A percentile compares a stretch with the other conserved stretches of the same genome.
phyloP scores from a whole-genome alignment of 192 early-diverging fungal genomes.

The Backusella tarrabulga region DNA sequence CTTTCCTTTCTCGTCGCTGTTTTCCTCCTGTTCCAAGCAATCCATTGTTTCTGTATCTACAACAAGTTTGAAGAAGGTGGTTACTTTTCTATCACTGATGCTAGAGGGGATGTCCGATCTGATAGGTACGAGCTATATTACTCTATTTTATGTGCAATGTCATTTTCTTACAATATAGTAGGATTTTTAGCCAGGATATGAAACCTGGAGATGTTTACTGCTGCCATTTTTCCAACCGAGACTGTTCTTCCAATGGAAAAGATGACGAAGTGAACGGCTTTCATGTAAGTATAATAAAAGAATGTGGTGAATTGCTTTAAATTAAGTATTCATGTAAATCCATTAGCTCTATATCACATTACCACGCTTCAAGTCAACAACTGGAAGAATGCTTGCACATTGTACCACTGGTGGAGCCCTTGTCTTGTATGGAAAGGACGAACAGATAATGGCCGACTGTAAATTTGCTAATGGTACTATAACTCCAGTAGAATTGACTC shows the following conservation, averaged over 20 bases:
- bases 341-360: neutral
- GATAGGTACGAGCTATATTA: neutral
- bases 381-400: neutral
- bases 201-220: neutral
- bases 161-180: neutral
- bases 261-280: neutral
- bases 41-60: neutral
- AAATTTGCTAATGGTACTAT: neutral
- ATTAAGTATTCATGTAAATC: neutral
- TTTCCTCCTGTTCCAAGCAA: neutral
- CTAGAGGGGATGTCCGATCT: neutral
- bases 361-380: too few species aligned
- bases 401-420: neutral
- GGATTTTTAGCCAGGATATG: neutral
- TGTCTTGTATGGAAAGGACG: neutral
- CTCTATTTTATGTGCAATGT: neutral
- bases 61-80: neutral
- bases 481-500: neutral
- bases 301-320: neutral
- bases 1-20: neutral
- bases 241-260: neutral
- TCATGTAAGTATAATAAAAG: neutral
- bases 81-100: neutral
- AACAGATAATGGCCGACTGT: neutral
- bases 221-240: neutral